Evolutionary conservation across 345 rosid genomes (phyloP).

Genomic region (Psidium friedrichsthalianum): DNA sequence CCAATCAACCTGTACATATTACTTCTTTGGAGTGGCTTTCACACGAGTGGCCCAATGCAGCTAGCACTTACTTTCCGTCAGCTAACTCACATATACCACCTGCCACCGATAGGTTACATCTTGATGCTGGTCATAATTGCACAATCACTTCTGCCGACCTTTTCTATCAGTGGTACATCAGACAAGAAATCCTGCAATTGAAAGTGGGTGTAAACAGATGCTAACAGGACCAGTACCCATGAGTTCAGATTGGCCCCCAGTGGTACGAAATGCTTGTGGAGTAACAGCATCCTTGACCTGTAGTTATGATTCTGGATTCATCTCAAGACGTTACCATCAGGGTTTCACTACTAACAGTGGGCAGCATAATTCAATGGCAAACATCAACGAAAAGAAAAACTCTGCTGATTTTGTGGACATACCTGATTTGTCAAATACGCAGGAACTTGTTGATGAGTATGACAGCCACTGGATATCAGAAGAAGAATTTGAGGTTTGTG

Average conservation of each 20-base stretch:
- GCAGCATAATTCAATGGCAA: slow-evolving; percentile 21
- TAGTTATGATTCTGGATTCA: slow-evolving; percentile 66
- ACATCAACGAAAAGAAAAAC: slow-evolving; percentile 40
- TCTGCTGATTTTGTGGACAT: slow-evolving; percentile 50
- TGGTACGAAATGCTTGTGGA: slow-evolving; percentile 70
- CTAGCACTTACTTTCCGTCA: slow-evolving; percentile 64
- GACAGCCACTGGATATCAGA: slow-evolving; percentile 88
- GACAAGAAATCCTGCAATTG: slow-evolving; percentile 59
- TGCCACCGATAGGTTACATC: slow-evolving; percentile 88
- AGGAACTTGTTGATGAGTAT: slow-evolving; percentile 53
- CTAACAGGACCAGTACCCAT: slow-evolving; percentile 62
- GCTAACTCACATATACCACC: slow-evolving; percentile 67
- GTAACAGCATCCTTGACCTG: slow-evolving; percentile 53
- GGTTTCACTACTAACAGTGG: slow-evolving; percentile 27
- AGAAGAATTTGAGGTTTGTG: slow-evolving; percentile 82
- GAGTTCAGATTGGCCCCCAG: slow-evolving; percentile 97
- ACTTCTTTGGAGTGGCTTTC: slow-evolving; percentile 49
- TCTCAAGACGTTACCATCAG: slow-evolving; percentile 42
- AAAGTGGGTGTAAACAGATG: slow-evolving; percentile 52
- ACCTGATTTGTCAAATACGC: slow-evolving; percentile 42
- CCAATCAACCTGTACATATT: slow-evolving; percentile 20
- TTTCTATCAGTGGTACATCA: slow-evolving; percentile 64
- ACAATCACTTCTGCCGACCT: slow-evolving; percentile 59
- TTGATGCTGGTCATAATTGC: slow-evolving; percentile 89
- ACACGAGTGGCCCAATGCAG: slow-evolving; percentile 80